A percentile compares a stretch with the other conserved stretches of the same genome.
Evolutionary conservation across 1,139 yeast genomes (phyloP).

Genomic region (Candida tetrigidarum): DNA sequence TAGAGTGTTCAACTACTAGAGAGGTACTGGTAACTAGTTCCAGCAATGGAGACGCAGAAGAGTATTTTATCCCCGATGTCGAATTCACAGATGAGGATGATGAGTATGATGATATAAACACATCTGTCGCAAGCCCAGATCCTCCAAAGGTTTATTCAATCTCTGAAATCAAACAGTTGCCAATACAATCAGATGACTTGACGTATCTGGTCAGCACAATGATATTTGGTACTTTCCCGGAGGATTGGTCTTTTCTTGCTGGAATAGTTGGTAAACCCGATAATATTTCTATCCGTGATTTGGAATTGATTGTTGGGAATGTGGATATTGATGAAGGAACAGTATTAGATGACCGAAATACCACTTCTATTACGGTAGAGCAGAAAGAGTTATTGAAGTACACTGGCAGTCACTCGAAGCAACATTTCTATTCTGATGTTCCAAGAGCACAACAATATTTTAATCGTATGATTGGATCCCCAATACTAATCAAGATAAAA

Average conservation of each 20-base stretch:
- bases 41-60: no score
- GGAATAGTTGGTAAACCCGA: background rate
- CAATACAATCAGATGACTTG: background rate
- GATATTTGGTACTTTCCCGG: constrained; percentile 1
- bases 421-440: background rate
- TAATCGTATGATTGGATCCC: background rate
- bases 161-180: background rate
- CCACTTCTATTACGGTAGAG: background rate
- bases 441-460: background rate
- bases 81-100: background rate
- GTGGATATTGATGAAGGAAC: background rate
- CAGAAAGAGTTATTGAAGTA: background rate
- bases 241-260: constrained; percentile 2
- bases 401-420: background rate
- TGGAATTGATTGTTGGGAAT: constrained; percentile 2
- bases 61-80: background rate
- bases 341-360: background rate
- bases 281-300: background rate
- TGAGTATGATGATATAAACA: background rate
- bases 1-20: background rate
- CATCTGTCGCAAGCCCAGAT: background rate
- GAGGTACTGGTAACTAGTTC: no score
- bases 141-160: background rate
- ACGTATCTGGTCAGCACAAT: background rate
- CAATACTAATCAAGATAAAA: background rate